Evolutionary conservation across 2,329 filamentous ascomycete species (phyloP).

Genomic region (Onygenales sp.): DNA sequence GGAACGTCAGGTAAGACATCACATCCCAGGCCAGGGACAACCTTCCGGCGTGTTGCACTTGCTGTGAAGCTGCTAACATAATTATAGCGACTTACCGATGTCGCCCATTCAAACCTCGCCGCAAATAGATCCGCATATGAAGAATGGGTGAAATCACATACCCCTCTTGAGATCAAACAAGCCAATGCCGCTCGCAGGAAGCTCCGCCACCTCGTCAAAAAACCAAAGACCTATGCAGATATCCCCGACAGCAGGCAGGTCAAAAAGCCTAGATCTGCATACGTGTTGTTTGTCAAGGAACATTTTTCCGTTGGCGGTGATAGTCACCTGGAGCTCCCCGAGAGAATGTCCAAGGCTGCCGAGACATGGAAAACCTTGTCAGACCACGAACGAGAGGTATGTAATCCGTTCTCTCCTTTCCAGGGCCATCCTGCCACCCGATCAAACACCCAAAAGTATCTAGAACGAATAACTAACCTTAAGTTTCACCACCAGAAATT

Average conservation of each 20-base stretch:
- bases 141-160: slow-evolving; percentile 46
- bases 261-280: slow-evolving; percentile 34
- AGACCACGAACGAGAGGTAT: slow-evolving; percentile 18
- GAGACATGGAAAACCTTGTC: slow-evolving; percentile 26
- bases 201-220: slow-evolving; percentile 18
- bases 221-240: slow-evolving; percentile 10
- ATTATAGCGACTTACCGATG: slow-evolving; percentile 43
- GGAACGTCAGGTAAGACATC: slow-evolving; percentile 27
- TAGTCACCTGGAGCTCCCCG: slow-evolving; percentile 18
- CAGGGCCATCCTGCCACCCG: neutral
- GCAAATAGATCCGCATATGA: slow-evolving; percentile 37
- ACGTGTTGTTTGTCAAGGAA: slow-evolving; percentile 36
- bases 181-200: slow-evolving; percentile 50
- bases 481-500: slow-evolving; percentile 13
- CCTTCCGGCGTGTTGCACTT: neutral
- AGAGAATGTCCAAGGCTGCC: slow-evolving; percentile 18
- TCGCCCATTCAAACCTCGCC: slow-evolving; percentile 38
- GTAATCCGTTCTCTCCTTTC: neutral
- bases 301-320: too few species aligned
- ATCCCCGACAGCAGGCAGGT: slow-evolving; percentile 48
- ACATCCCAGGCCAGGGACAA: neutral
- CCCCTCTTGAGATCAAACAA: slow-evolving; percentile 46
- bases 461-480: neutral
- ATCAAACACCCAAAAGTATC: neutral
- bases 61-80: neutral